These are phyloP conservation scores for Colletotrichum aenigma DNA, from an alignment of 2,329 filamentous ascomycete species.

Conservation along the genomic window DNA sequence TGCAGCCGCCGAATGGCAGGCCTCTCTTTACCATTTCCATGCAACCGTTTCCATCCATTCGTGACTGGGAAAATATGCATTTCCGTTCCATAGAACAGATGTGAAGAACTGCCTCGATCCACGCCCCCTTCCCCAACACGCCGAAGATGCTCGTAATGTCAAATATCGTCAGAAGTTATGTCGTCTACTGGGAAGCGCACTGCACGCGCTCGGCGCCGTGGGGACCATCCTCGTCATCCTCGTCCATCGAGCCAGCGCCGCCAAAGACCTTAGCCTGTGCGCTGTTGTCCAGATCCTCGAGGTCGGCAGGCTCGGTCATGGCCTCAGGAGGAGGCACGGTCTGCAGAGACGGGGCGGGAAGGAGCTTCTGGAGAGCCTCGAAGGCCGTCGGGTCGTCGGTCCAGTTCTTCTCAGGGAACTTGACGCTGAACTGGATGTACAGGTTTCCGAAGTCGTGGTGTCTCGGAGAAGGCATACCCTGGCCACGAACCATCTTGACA, in stretches of 20 bases:
- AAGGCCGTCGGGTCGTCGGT: constrained; percentile 71
- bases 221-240: constrained; percentile 80
- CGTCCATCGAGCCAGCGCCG: constrained; percentile 59
- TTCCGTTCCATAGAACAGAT: constrained; percentile 13
- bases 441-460: constrained; percentile 97
- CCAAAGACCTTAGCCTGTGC: constrained; percentile 70
- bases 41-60: constrained; percentile 21
- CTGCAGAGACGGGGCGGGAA: constrained; percentile 73
- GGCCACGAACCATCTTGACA: constrained; percentile 92
- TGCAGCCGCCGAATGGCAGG: background rate
- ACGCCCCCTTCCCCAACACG: constrained; percentile 23
- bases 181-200: constrained; percentile 81
- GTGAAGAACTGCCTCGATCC: constrained; percentile 20
- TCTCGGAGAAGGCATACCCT: constrained; percentile 95
- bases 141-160: constrained; percentile 22
- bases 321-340: constrained; percentile 76
- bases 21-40: constrained; percentile 3
- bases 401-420: constrained; percentile 87
- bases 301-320: constrained; percentile 88
- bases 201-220: constrained; percentile 80
- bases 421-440: constrained; percentile 97
- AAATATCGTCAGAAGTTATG: background rate
- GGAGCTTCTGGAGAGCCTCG: constrained; percentile 78
- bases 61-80: constrained; percentile 19
- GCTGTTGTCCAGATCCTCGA: constrained; percentile 84